A percentile compares a stretch with the other conserved stretches of the same genome.
Conservation (phyloP, 805 yeast species). For the Zygosaccharomyces siamensis region DNA sequence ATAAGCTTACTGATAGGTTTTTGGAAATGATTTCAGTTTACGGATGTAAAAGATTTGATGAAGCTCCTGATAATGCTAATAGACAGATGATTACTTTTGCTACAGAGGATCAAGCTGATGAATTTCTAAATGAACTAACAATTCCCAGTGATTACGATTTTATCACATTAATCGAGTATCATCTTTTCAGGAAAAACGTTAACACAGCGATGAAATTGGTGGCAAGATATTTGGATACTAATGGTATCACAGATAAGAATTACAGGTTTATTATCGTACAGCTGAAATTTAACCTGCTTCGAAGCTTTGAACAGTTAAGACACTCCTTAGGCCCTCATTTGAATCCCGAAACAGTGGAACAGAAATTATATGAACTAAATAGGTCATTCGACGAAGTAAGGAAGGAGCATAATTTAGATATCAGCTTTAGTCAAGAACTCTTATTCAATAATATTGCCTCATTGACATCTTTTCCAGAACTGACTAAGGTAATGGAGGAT, state of each 20-base stretch:
- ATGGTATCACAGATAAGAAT: slow-evolving; percentile 16
- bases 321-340: slow-evolving; percentile 13
- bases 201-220: slow-evolving; percentile 21
- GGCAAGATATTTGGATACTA: slow-evolving; percentile 23
- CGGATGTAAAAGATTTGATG: slow-evolving; percentile 22
- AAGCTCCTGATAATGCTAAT: neutral
- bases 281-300: slow-evolving; percentile 25
- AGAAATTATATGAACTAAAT: slow-evolving; percentile 11
- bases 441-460: slow-evolving; percentile 19
- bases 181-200: slow-evolving; percentile 18
- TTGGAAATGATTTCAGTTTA: slow-evolving; percentile 24
- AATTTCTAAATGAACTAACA: slow-evolving; percentile 29
- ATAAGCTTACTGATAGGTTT: slow-evolving; percentile 33
- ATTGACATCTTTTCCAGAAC: slow-evolving; percentile 15
- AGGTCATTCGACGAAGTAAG: slow-evolving; percentile 15
- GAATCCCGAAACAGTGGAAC: slow-evolving; percentile 5
- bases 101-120: slow-evolving; percentile 31
- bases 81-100: slow-evolving; percentile 21
- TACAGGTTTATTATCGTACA: slow-evolving; percentile 20
- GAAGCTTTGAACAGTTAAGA: slow-evolving; percentile 24
- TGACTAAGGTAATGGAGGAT: slow-evolving; percentile 16
- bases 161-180: slow-evolving; percentile 25
- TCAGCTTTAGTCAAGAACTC: slow-evolving; percentile 18
- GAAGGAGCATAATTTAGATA: slow-evolving; percentile 15
- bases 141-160: slow-evolving; percentile 27